Evolutionary conservation across 345 rosid genomes (phyloP).

Genomic region (Moricandia arvensis): DNA sequence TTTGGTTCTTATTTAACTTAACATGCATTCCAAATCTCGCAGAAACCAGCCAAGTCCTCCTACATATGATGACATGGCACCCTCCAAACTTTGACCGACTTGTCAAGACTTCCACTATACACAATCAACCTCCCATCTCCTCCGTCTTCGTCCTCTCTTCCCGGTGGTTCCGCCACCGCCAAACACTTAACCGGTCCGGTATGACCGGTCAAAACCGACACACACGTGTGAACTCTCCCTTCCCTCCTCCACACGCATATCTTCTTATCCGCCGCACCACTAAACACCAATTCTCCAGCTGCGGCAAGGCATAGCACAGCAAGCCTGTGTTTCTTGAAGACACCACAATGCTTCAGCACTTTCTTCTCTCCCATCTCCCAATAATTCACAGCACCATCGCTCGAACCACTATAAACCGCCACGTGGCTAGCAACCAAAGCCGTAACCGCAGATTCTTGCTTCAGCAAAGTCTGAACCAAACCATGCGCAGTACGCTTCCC

Average conservation of each 20-base stretch:
- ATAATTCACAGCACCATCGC: slow-evolving; percentile 80
- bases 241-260: slow-evolving; percentile 78
- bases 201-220: slow-evolving; percentile 83
- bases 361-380: slow-evolving; percentile 81
- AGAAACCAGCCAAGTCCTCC: background rate
- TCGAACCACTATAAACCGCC: slow-evolving; percentile 74
- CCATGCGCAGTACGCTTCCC: slow-evolving; percentile 55
- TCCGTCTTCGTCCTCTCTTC: slow-evolving; percentile 27
- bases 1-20: slow-evolving; percentile 23
- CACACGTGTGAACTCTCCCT: slow-evolving; percentile 61
- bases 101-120: slow-evolving; percentile 90
- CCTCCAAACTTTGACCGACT: slow-evolving; percentile 95
- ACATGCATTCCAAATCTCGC: slow-evolving; percentile 1
- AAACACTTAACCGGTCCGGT: slow-evolving; percentile 89
- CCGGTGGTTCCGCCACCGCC: slow-evolving; percentile 53
- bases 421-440: slow-evolving; percentile 54
- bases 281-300: slow-evolving; percentile 57
- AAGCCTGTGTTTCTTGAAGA: slow-evolving; percentile 57
- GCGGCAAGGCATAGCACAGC: slow-evolving; percentile 56
- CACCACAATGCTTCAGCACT: slow-evolving; percentile 65
- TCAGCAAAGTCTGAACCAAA: slow-evolving; percentile 54
- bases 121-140: slow-evolving; percentile 60
- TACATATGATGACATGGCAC: slow-evolving; percentile 42
- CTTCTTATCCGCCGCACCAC: slow-evolving; percentile 92
- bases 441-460: slow-evolving; percentile 71